These are phyloP conservation scores for Tilletia indica DNA, from an alignment of 1,284 basidiomycete species.

Conservation along the genomic window DNA sequence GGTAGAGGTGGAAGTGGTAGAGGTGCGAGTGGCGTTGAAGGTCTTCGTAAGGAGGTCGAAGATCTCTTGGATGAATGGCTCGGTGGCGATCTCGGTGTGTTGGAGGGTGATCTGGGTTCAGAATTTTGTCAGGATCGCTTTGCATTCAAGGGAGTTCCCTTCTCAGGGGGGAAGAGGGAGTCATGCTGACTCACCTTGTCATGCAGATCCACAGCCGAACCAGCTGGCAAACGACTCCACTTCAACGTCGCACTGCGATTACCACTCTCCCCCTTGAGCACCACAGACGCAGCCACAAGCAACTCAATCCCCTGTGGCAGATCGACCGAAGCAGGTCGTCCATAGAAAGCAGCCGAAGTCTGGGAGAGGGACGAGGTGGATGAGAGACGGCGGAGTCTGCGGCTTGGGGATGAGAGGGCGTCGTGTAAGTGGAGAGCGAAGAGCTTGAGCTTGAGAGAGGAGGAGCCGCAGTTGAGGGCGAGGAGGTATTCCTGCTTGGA, in stretches of 20 bases:
- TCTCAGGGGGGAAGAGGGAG: no score
- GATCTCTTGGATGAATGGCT: conserved; percentile 6
- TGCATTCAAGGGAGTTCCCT: no score
- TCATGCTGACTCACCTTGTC: no score
- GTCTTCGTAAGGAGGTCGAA: conserved; percentile 1
- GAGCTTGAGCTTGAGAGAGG: conserved; percentile 33
- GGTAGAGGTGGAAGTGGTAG: not conserved
- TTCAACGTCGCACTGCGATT: not conserved
- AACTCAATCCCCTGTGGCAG: conserved; percentile 3
- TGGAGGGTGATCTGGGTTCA: not conserved
- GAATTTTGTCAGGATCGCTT: no score
- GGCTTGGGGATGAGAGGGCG: not conserved
- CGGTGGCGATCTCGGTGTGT: conserved; percentile 7
- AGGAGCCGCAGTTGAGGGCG: conserved; percentile 26
- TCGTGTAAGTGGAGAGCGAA: conserved; percentile 11
- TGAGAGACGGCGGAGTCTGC: not conserved
- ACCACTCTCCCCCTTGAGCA: not conserved
- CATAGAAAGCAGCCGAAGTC: not conserved
- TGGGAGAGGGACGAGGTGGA: conserved; percentile 1
- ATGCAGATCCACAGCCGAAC: not conserved
- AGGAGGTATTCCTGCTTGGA: conserved; percentile 4
- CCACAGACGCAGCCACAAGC: not conserved
- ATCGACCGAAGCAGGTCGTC: not conserved
- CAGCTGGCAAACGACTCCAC: not conserved
- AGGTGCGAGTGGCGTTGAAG: not conserved